phyloP scores from a whole-genome alignment of 768 basidiomycete species.

The Amanita rimosa region DNA sequence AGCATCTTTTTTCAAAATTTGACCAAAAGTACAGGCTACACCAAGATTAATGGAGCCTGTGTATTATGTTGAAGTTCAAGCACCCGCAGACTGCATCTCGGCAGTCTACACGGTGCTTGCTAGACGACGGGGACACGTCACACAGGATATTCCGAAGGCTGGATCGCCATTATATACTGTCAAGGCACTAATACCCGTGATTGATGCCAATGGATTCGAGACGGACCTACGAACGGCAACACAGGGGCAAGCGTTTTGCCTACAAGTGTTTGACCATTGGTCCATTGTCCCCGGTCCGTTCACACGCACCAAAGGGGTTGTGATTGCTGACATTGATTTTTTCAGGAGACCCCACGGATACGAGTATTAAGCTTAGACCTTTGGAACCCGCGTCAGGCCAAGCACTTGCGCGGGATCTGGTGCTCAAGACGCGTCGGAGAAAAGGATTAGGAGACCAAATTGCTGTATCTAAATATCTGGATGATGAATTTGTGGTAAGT shows the following conservation, averaged over 20 bases:
- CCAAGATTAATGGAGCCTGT: conserved; percentile 95
- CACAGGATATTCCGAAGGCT: conserved; percentile 95
- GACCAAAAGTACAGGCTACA: conserved; percentile 51
- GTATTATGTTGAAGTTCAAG: conserved; percentile 99
- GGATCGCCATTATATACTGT: conserved; percentile 97
- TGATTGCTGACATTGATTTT: not conserved
- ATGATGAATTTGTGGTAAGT: conserved; percentile 91
- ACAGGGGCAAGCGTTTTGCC: conserved; percentile 97
- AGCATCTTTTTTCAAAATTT: conserved; percentile 5
- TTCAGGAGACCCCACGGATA: conserved; percentile 93
- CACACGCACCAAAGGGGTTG: conserved; percentile 8
- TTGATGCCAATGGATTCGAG: conserved; percentile 98
- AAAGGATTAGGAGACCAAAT: conserved; percentile 97
- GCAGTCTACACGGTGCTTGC: conserved; percentile 98
- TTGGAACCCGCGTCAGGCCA: conserved; percentile 97
- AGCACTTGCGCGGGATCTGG: conserved; percentile 86
- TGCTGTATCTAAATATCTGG: conserved; percentile 93
- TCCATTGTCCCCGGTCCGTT: conserved; percentile 86
- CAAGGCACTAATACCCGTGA: conserved; percentile 95
- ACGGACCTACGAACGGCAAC: conserved; percentile 96
- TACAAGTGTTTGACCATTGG: conserved; percentile 98
- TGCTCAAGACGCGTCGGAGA: conserved; percentile 90
- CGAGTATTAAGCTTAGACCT: conserved; percentile 90
- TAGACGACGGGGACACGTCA: conserved; percentile 98
- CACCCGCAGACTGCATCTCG: conserved; percentile 96